These are phyloP conservation scores for Venturia carpophila DNA, from an alignment of 2,329 filamentous ascomycete species.

Conservation along the genomic window DNA sequence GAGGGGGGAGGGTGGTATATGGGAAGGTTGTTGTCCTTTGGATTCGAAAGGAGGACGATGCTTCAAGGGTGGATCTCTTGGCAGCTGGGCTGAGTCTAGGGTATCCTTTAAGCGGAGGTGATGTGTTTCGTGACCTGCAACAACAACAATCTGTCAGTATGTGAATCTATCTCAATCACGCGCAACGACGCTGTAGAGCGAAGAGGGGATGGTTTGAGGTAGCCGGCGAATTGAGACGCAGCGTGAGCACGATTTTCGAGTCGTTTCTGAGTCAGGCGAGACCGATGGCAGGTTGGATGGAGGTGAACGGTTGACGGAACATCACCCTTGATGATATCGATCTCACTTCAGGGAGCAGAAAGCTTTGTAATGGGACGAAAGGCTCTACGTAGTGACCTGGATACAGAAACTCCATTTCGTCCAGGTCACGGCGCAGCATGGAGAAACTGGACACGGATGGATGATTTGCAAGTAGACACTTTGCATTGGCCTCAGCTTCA, in stretches of 20 bases:
- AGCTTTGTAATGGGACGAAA: not conserved
- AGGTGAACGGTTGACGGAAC: not conserved
- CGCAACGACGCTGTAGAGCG: not conserved
- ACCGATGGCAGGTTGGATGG: not conserved
- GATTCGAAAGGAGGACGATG: not conserved
- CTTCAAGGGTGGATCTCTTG: not conserved
- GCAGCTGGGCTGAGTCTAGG: slow-evolving; percentile 1
- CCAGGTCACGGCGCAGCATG: not conserved
- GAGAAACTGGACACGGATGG: not conserved
- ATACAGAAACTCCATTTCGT: not conserved
- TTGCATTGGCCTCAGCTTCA: not conserved
- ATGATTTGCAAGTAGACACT: not conserved
- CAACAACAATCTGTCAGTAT: not conserved
- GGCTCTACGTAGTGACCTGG: not conserved
- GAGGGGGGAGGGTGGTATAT: not conserved
- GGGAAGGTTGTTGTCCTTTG: slow-evolving; percentile 1
- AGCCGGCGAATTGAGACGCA: not conserved
- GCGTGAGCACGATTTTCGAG: not conserved
- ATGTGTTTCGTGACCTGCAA: slow-evolving; percentile 6
- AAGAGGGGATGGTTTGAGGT: not conserved
- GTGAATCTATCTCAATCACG: not conserved
- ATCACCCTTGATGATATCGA: not conserved
- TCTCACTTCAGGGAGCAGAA: not conserved
- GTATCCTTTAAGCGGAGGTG: not conserved
- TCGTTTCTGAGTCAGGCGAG: not conserved